Base-by-base conservation (phyloP, 1,284 basidiomycete species). In the Cryptococcus sp. region DNA sequence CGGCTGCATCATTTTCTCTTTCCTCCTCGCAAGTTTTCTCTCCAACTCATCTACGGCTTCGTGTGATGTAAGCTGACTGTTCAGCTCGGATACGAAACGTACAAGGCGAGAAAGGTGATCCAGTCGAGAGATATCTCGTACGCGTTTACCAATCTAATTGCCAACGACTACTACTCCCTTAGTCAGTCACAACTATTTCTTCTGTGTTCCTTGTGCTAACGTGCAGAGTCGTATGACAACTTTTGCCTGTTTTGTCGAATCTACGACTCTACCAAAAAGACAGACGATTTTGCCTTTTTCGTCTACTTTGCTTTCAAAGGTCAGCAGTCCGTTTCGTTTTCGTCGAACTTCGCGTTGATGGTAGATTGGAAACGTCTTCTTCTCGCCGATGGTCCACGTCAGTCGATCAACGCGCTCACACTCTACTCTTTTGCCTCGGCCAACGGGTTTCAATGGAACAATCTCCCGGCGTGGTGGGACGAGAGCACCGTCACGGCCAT, bases 281-380 rank as follows among this genome's bases (percentile, higher is more conserved):
- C 86, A 72, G 94, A 98, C 72, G 90, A 95, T 66, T 90, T 97
- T 73, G 91, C 93, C 42, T 97, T 98, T 80, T 98, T 97, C 74
- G 83, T 97, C 70, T 98, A 97, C 81, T 98, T 98, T 76, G 87
- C 87, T 1, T 98, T 98, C 82, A 98, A 98, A 78, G 91, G 91
- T 87, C 51, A 45, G 82, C 76, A 18, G 10, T 18, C 38, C 23
- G 26, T 10, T 6, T 32, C 14, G 2, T 18, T 3, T 0, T 10
- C 12, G n/a, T 19, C 26, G 22, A n/a, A n/a, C 2, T 18, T 28
- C 5, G 12, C 5, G 24, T 18, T 26, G 9, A 32, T 24, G 43
- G 33, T 58, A 93, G 90, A 86, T 71, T 98, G 94, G 94, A 98
- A 97, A 75, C 85, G 90, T 18, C 74, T 97, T 6, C 75, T 97